Percentiles rank a stretch among this genome's conserved stretches.
Conservation (phyloP, 169 alveolate species). For the Plasmodium inui region DNA sequence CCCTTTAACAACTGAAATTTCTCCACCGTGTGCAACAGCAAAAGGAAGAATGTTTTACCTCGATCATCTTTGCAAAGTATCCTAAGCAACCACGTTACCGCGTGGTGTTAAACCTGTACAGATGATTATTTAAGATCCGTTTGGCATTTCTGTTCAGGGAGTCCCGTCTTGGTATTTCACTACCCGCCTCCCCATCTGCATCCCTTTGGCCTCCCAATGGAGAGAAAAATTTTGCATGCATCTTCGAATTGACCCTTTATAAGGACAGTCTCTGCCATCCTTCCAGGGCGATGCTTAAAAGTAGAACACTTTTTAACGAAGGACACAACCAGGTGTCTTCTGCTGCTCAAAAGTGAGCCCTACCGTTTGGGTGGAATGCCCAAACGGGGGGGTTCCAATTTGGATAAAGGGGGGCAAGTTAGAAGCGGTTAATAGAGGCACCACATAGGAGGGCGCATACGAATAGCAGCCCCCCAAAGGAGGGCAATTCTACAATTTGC, state of each 20-base stretch:
- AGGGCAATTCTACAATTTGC: background rate
- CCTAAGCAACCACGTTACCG: background rate
- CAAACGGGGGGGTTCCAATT: background rate
- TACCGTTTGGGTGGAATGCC: background rate
- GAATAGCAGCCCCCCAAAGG: background rate
- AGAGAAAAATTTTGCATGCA: background rate
- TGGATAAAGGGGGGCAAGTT: background rate
- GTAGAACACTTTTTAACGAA: background rate
- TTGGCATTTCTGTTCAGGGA: background rate
- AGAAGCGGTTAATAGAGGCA: background rate
- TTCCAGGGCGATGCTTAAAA: background rate
- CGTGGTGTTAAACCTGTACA: background rate
- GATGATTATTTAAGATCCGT: background rate
- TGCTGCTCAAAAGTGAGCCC: background rate
- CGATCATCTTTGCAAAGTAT: background rate
- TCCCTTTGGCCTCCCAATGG: background rate
- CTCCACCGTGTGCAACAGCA: background rate
- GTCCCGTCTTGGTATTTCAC: background rate
- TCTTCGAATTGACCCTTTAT: background rate
- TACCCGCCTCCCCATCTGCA: background rate
- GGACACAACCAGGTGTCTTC: background rate
- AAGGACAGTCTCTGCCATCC: background rate
- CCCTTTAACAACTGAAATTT: background rate
- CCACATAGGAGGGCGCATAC: background rate
- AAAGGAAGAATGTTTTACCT: background rate